Evolutionary conservation across 179 eudicot genomes (phyloP).

Genomic region (Amaranthus tricolor): DNA sequence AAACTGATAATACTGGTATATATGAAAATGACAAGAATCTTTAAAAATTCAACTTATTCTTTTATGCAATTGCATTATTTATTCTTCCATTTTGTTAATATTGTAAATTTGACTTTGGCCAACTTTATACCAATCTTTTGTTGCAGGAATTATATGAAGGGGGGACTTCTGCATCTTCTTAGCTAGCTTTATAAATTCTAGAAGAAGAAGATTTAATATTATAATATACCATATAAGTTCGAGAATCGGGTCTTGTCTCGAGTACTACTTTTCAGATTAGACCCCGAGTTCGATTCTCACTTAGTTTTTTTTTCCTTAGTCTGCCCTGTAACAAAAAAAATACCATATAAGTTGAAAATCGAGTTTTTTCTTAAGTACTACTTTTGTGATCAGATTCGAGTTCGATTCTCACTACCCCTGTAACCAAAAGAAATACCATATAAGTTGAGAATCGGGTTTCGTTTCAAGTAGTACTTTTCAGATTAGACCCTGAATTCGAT

Average conservation of each 20-base stretch:
- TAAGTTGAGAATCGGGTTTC: constrained; percentile 15
- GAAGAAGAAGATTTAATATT: constrained; percentile 9
- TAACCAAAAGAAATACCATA: constrained; percentile 31
- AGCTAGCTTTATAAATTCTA: constrained; percentile 22
- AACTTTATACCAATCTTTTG: constrained; percentile 4
- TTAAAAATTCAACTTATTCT: constrained; percentile 14
- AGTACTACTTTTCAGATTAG: too few relatives aligned
- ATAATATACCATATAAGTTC: too few relatives aligned
- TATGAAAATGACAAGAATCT: constrained; percentile 14
- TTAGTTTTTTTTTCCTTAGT: too few relatives aligned
- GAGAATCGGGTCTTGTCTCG: too few relatives aligned
- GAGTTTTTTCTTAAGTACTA: too few relatives aligned
- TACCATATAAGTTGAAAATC: too few relatives aligned
- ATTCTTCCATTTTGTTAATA: background rate
- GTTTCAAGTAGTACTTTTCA: background rate
- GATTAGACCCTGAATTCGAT: too few relatives aligned
- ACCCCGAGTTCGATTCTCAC: too few relatives aligned
- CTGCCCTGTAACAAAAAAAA: too few relatives aligned
- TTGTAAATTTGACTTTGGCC: constrained; percentile 21
- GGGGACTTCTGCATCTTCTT: constrained; percentile 19
- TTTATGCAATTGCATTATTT: constrained; percentile 20
- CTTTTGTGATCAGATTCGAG: too few relatives aligned
- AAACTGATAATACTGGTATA: background rate
- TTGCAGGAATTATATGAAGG: constrained; percentile 27
- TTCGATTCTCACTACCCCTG: too few relatives aligned